Evolutionary conservation across 257 asterid genomes (phyloP).

Genomic region (Linaria vulgaris): DNA sequence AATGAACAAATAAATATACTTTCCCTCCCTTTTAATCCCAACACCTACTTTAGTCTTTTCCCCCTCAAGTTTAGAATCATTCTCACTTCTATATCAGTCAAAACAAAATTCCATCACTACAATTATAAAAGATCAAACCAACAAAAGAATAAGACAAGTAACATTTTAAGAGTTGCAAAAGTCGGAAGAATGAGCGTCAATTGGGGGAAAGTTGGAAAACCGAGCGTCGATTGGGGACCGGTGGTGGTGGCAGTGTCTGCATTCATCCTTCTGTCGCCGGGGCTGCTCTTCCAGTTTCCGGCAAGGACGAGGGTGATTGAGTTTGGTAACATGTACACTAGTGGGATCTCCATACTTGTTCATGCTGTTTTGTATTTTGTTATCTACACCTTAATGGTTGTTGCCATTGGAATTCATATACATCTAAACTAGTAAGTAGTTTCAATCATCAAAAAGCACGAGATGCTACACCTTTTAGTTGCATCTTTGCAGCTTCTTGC

Average conservation of each 20-base stretch:
- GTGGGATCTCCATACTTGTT: slow-evolving; percentile 74
- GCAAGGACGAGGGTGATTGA: slow-evolving; percentile 74
- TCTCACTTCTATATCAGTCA: slow-evolving; percentile 62
- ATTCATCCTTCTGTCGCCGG: slow-evolving; percentile 86
- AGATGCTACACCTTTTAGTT: not conserved
- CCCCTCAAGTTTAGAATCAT: slow-evolving; percentile 60
- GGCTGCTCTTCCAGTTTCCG: slow-evolving; percentile 80
- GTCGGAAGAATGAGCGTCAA: slow-evolving; percentile 39
- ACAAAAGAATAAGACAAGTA: not conserved
- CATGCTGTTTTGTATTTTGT: slow-evolving; percentile 75
- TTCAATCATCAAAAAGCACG: not conserved
- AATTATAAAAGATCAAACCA: not conserved
- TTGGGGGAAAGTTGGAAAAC: slow-evolving; percentile 62
- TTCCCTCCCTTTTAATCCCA: slow-evolving; percentile 49
- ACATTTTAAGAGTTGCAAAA: not conserved
- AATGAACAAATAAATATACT: slow-evolving; percentile 33
- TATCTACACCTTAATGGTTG: slow-evolving; percentile 73
- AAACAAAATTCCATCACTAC: slow-evolving; percentile 21
- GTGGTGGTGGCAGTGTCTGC: slow-evolving; percentile 85
- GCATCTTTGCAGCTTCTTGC: not conserved
- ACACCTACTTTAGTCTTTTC: slow-evolving; percentile 29
- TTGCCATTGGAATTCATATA: slow-evolving; percentile 81
- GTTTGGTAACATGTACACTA: slow-evolving; percentile 90
- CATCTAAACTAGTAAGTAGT: slow-evolving; percentile 35
- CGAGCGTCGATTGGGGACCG: slow-evolving; percentile 78